Evolutionary conservation across 768 basidiomycete species (phyloP).

Genomic region (Serendipita indica): DNA sequence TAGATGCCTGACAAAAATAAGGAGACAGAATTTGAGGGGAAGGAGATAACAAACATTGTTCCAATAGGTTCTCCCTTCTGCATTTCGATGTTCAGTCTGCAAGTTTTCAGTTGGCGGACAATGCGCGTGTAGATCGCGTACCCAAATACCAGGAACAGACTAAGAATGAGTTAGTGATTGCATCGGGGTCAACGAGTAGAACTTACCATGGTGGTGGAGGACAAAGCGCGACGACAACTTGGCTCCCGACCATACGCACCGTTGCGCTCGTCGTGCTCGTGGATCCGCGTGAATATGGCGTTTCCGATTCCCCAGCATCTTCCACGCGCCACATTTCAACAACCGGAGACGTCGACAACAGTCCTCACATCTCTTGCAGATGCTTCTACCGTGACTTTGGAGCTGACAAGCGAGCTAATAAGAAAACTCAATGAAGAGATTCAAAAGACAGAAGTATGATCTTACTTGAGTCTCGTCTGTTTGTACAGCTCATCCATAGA

Average conservation of each 20-base stretch:
- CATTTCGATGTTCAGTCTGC: conserved; percentile 86
- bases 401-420: conserved; percentile 54
- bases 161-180: not conserved
- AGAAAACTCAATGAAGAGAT: conserved; percentile 60
- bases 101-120: not conserved
- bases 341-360: conserved; percentile 48
- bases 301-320: conserved; percentile 60
- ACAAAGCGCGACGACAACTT: not conserved
- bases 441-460: conserved; percentile 47
- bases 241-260: not conserved
- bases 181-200: not conserved
- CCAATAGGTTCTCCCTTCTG: conserved; percentile 98
- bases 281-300: conserved; percentile 35
- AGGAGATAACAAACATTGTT: conserved; percentile 39
- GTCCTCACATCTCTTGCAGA: conserved; percentile 58
- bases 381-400: conserved; percentile 39
- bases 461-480: not conserved
- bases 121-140: not conserved
- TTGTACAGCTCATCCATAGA: conserved; percentile 8
- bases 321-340: conserved; percentile 35
- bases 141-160: not conserved
- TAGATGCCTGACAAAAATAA: conserved; percentile 31
- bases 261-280: not conserved
- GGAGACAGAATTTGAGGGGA: not conserved
- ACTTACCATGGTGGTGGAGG: too few relatives aligned